These are phyloP conservation scores for Telfairia occidentalis DNA, from an alignment of 331 rosid genomes.

Conservation along the genomic window DNA sequence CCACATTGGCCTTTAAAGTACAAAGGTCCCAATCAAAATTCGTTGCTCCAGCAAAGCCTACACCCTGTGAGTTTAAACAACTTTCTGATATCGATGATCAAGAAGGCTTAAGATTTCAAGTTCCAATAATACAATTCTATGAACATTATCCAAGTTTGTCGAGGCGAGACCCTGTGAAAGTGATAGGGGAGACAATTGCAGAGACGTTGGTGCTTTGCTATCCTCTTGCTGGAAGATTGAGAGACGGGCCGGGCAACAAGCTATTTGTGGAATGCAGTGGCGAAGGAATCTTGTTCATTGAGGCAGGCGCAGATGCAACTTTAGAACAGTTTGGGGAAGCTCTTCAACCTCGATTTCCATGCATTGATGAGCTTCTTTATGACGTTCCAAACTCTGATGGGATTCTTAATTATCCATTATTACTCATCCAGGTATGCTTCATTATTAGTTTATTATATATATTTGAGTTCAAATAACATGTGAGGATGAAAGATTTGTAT, in stretches of 20 bases:
- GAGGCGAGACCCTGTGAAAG: neutral
- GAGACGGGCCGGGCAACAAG: neutral
- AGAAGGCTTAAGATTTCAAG: neutral
- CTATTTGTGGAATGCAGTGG: neutral
- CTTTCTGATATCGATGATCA: conserved; percentile 27
- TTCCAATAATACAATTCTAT: neutral
- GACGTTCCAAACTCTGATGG: neutral
- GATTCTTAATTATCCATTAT: neutral
- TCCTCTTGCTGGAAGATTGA: neutral
- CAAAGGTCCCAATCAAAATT: conserved; percentile 16
- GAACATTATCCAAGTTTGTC: neutral
- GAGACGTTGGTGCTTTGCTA: neutral
- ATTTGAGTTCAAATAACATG: no score
- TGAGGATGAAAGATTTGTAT: no score
- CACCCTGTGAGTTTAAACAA: conserved; percentile 20
- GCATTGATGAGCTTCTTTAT: neutral
- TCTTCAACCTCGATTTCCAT: neutral
- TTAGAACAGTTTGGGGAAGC: neutral
- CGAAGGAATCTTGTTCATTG: neutral
- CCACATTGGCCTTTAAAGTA: conserved; percentile 9
- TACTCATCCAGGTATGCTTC: neutral
- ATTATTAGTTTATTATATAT: no score
- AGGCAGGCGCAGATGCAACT: neutral
- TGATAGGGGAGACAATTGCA: neutral
- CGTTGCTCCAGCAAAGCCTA: conserved; percentile 17